Conservation (phyloP, 768 basidiomycete genomes). For the Mycena crocata region DNA sequence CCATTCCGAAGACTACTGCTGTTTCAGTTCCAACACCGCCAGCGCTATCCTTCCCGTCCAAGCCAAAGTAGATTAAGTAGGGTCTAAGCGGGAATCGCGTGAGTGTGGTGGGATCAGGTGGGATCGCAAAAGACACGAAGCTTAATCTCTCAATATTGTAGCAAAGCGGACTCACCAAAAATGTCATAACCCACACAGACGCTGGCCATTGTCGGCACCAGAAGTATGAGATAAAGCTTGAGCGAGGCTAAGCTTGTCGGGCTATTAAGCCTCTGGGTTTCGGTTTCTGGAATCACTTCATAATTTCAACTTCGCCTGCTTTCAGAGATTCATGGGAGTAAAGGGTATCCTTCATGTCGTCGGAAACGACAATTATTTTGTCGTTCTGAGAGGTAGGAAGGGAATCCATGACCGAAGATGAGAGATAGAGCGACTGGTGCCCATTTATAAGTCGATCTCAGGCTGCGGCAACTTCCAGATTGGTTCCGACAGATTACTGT, state of each 20-base stretch:
- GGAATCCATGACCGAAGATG: neutral
- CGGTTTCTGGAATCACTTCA: neutral
- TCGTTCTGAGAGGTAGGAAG: neutral
- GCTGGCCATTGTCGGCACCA: constrained; percentile 21
- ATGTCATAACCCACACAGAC: constrained; percentile 25
- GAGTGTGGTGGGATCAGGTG: neutral
- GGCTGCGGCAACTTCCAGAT: too few species aligned
- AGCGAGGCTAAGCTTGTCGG: constrained; percentile 21
- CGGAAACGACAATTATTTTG: neutral
- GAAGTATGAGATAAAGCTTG: constrained; percentile 29
- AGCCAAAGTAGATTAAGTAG: constrained; percentile 55
- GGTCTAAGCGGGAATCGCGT: constrained; percentile 41
- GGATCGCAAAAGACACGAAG: neutral
- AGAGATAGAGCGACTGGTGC: neutral
- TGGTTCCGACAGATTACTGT: too few species aligned
- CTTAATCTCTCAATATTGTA: neutral
- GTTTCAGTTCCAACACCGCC: constrained; percentile 58
- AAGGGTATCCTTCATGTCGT: neutral
- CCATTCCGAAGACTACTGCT: constrained; percentile 59
- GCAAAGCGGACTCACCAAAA: constrained; percentile 2
- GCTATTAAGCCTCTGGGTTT: constrained; percentile 4
- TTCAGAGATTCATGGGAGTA: too few species aligned
- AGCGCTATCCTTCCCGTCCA: constrained; percentile 52
- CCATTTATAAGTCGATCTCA: constrained; percentile 14
- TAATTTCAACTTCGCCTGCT: neutral